Base-by-base conservation (phyloP, 2,329 filamentous ascomycete species). In the Sphaerulina musiva region DNA sequence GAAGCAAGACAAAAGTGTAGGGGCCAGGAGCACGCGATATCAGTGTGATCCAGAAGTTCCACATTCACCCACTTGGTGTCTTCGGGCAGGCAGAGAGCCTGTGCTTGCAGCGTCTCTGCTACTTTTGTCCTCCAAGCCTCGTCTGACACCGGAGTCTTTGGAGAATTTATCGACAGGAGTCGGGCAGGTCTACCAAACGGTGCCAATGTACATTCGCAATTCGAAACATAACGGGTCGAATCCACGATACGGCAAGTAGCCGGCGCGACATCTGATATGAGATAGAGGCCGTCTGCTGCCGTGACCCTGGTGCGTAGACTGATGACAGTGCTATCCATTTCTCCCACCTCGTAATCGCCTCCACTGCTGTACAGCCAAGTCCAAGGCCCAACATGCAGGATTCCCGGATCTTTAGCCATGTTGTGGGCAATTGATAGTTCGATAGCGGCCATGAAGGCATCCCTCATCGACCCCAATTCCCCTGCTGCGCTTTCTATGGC, bases 391-490 rank as follows among this genome's bases (percentile, higher is more conserved):
- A 62, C 29, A 44, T 58, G 58, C 12, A 55, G 41, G 6, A 54
- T 42, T 17, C 40, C 41, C 4, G 49, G 38, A 40, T 56, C 46
- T 46, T 17, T 51, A 26, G 58, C 55, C n/a, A 64, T 43, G 11
- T 29, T 46, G 48, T 55, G 57, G 14, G 58, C 58, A 11, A 64
- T 32, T 9, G 56, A 54, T 17, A 49, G 39, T 48, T 64, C 58
- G 9, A 64, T 56, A 9, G 59, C 63, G 45, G 59, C 57, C 23
- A 66, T 56, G 10, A 67, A 59, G 32, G 62, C 45, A n/a, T 63
- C 51, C 26, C 53, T 58, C 38, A 57, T 36, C 17, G 50, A 46
- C 44, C 14, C 12, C 11, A n/a, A 2, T n/a, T 45, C 40, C 9
- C 14, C 40, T 36, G 31, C 29, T 14, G 14, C 29, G n/a, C 20